Conservation (phyloP, 225 moss, liverwort and hornwort genomes). For the Bryoerythrophyllum caledonicum region DNA sequence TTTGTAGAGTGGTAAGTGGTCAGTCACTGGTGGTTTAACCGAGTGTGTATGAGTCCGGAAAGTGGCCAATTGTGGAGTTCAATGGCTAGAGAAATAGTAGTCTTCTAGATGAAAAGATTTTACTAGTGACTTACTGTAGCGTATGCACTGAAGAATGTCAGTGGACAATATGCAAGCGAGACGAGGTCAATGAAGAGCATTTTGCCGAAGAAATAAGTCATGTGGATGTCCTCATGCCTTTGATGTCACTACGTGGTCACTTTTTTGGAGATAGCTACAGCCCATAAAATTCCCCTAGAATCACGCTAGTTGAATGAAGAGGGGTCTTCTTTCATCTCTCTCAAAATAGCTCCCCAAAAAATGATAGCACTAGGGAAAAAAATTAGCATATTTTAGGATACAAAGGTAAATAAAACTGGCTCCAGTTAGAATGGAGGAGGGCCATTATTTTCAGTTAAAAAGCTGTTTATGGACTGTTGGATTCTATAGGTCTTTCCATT, state of each 20-base stretch:
- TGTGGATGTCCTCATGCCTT: not conserved
- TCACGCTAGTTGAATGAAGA: not conserved
- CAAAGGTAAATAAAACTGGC: no score
- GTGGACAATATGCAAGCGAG: not conserved
- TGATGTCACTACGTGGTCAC: not conserved
- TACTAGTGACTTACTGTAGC: not conserved
- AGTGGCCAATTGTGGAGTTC: no score
- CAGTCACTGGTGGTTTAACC: not conserved
- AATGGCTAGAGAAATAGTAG: not conserved
- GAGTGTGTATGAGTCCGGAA: not conserved
- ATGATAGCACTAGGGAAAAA: no score
- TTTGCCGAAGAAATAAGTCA: not conserved
- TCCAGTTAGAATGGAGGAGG: no score
- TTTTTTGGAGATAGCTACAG: not conserved
- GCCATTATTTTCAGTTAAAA: no score
- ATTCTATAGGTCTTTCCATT: no score
- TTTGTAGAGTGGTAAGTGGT: not conserved
- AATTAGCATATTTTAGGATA: no score
- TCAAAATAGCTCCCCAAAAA: not conserved
- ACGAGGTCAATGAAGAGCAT: constrained; percentile 3
- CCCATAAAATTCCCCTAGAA: not conserved
- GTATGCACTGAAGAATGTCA: not conserved
- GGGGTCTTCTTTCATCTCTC: not conserved
- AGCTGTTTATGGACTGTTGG: no score
- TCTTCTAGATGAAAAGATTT: not conserved